Conservation (phyloP, 768 basidiomycete genomes). For the Lactifluus subvellereus region DNA sequence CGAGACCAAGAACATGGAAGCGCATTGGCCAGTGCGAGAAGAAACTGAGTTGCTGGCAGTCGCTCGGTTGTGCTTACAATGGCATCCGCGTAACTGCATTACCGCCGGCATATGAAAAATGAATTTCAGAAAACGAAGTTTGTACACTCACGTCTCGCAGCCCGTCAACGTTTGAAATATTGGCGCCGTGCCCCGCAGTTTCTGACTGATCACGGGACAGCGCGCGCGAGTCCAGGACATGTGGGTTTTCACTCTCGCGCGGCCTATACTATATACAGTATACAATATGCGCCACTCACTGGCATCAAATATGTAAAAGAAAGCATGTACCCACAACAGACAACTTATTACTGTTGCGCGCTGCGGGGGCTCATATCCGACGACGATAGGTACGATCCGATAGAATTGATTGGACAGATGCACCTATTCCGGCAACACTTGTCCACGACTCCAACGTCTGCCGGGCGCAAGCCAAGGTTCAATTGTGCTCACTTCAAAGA, state of each 20-base stretch:
- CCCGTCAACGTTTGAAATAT: neutral
- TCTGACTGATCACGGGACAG: neutral
- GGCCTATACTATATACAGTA: too few species aligned
- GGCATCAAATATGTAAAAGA: too few species aligned
- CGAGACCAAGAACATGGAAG: constrained; percentile 73
- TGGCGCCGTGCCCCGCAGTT: neutral
- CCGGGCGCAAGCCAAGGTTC: neutral
- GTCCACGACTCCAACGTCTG: neutral
- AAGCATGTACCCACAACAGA: neutral
- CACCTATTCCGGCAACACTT: neutral
- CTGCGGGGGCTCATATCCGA: neutral
- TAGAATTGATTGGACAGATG: neutral
- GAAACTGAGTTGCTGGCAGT: neutral
- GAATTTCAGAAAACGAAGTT: neutral
- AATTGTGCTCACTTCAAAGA: neutral
- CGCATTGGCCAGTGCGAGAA: constrained; percentile 43
- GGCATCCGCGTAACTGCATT: neutral
- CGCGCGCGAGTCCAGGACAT: neutral
- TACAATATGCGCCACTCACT: too few species aligned
- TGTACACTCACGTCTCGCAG: neutral
- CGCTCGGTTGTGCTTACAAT: neutral
- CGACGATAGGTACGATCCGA: neutral
- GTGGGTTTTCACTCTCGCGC: too few species aligned
- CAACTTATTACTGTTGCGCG: neutral
- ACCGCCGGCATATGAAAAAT: neutral